Evolutionary conservation across 2,329 filamentous ascomycete genomes (phyloP).

Genomic region (Leptographium galeiforme): DNA sequence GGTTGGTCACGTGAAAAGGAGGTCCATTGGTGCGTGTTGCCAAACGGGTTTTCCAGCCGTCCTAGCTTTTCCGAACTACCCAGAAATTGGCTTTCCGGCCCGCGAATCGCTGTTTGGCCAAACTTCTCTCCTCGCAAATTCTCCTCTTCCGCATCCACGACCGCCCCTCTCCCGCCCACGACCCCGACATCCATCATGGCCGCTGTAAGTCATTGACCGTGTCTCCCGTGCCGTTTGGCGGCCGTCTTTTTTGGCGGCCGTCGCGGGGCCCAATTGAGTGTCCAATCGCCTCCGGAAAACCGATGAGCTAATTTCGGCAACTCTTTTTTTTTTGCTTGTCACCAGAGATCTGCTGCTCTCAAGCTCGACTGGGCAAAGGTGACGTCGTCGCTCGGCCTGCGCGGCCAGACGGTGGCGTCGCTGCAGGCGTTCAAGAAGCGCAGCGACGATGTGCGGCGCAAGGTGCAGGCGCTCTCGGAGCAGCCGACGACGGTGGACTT

Average conservation of each 20-base stretch:
- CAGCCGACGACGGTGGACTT: conserved; percentile 85
- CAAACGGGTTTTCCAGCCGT: conserved; percentile 1
- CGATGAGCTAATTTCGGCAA: conserved; percentile 48
- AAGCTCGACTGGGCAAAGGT: conserved; percentile 99
- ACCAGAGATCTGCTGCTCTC: conserved; percentile 86
- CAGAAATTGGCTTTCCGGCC: conserved; percentile 4
- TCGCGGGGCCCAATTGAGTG: background rate
- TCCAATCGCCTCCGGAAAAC: background rate
- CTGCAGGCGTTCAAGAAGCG: conserved; percentile 98
- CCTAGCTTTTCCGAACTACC: conserved; percentile 13
- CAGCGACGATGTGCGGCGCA: conserved; percentile 96
- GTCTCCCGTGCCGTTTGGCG: background rate
- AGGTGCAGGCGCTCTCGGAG: conserved; percentile 72
- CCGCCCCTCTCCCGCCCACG: background rate
- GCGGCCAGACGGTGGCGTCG: conserved; percentile 81
- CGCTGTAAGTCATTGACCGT: conserved; percentile 7
- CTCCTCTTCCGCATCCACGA: background rate
- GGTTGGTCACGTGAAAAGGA: conserved; percentile 7
- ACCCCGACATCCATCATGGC: conserved; percentile 11
- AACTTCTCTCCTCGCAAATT: background rate
- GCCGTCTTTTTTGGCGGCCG: background rate
- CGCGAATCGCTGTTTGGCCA: conserved; percentile 2
- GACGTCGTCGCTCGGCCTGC: conserved; percentile 84
- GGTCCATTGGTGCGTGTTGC: background rate
- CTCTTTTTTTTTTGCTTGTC: background rate